Base-by-base conservation (phyloP, 352 stramenopile species). In the Elongisporangium prolatum region DNA sequence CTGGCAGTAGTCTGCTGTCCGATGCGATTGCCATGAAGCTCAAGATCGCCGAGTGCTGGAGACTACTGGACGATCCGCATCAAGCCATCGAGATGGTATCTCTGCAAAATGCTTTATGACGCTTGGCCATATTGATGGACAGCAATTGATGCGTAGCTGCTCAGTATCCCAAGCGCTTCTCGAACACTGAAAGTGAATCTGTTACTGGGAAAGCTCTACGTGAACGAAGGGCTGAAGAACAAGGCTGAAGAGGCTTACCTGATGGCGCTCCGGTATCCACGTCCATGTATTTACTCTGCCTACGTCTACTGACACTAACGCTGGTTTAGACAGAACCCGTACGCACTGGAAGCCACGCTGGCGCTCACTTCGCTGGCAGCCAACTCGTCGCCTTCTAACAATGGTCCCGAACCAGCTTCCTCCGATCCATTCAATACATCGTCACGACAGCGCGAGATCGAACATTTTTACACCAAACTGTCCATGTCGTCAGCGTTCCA, bases 261-360 rank as follows among this genome's bases (percentile, higher is more conserved):
- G 16, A 47, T 52, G 51, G 85, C 80, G 11, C 62, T 94, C 16
- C 57, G 60, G 54, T 74, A 40, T 13, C 28, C 5, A 7, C 25
- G 14, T 7, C 25, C 37, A 20, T 4, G 8, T 10, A 40, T n/a
- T 48, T 25, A 24, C n/a, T 24, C 38, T 22, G 21, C 7, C 5
- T 48, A 24, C 2, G 13, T 9, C 21, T 40, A 10, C 28, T 21
- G n/a, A 10, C 1, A 16, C 16, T 48, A n/a, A 34, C 18, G 2
- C 38, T 17, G 14, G 11, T 59, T 3, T 54, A 63, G 67, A 51
- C 68, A 80, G 40, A 92, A 91, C 54, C 83, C 85, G 28, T 94
- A 92, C 49, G 85, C 85, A 18, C 55, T 94, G 18, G 85, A 94
- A 66, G 85, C 85, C n/a, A 71, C 77, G n/a, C 44, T 94, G 54